Base-by-base conservation (phyloP, 768 basidiomycete species). In the Boletus pseudopeckii region DNA sequence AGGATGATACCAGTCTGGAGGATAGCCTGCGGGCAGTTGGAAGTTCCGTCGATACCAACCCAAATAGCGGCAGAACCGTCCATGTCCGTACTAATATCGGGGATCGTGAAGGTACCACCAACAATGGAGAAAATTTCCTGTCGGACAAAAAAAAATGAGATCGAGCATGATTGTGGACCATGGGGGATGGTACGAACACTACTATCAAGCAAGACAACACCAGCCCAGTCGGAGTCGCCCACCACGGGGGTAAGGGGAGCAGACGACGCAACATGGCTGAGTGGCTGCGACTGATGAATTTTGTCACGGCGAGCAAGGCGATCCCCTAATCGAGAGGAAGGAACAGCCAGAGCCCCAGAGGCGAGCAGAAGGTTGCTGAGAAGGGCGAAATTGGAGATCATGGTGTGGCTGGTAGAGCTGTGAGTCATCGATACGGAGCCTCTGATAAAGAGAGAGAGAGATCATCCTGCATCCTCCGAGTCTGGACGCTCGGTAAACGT, bases 1-100 rank as follows among this genome's bases (percentile, higher is more conserved):
- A 59, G 55, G 51, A 55, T 55, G 11, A 64, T 13, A 30, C 63
- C 63, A 8, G 64, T 57, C 50, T 64, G 61, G 46, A 65, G 58
- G 45, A 63, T 59, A 17, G 54, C 56, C 6, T 13, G 54, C 5
- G 0, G 4, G 34, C 58, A 56, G 15, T 43, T 49, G 38, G 30
- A 53, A 48, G 18, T 56, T 53, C 30, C 30, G 3, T 30, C 30
- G 30, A 30, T 9, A 30, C 8, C 10, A 30, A 30, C 9, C 30
- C 8, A 10, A 30, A 10, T 3, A 30, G 30, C 10, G 30, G 9
- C 9, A 30, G 57, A 53, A 32, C 52, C 54, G 1, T 7, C 34
- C 1, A 2, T 47, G 7, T 62, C 61, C 2, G 50, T n/a, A n/a
- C n/a, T 39, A n/a, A 50, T 55, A 18, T 45, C 42, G 17, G 64